A percentile compares a stretch with the other conserved stretches of the same genome.
These are phyloP conservation scores for Chaetoceros tenuissimus DNA, from an alignment of 108 stramenopile genomes.

Conservation along the genomic window DNA sequence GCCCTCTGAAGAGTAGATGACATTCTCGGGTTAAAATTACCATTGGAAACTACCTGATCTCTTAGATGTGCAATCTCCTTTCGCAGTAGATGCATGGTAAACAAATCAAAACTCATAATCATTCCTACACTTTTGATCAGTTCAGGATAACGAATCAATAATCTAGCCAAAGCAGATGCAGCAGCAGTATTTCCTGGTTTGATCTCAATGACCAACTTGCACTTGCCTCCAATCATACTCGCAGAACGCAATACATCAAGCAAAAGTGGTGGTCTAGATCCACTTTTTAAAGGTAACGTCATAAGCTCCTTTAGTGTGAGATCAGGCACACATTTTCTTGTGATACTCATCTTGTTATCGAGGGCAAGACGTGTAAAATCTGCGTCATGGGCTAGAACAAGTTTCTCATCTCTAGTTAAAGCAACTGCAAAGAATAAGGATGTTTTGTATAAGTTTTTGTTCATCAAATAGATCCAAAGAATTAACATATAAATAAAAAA, in stretches of 20 bases:
- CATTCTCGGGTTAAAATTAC: no score
- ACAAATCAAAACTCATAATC: conserved; percentile 70
- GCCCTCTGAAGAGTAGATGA: no score
- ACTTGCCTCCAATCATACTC: conserved; percentile 44
- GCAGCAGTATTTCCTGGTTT: conserved; percentile 67
- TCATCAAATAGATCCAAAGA: no score
- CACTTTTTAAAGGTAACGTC: conserved; percentile 50
- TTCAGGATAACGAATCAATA: conserved; percentile 55
- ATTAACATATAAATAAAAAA: no score
- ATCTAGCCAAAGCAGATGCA: conserved; percentile 43
- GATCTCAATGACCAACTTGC: conserved; percentile 59
- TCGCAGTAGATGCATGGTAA: conserved; percentile 55
- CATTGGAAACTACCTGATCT: no score
- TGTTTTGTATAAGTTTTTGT: no score
- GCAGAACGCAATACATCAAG: conserved; percentile 62
- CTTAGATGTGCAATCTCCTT: conserved; percentile 37
- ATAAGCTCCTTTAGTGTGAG: conserved; percentile 64
- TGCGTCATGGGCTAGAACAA: conserved; percentile 63
- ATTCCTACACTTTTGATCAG: conserved; percentile 46
- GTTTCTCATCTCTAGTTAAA: conserved; percentile 65
- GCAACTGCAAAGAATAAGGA: no score
- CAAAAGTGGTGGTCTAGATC: conserved; percentile 55
- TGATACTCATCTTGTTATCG: conserved; percentile 21
- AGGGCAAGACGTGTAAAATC: conserved; percentile 57
- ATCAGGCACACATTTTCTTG: conserved; percentile 39